These are phyloP conservation scores for Peniophora sp. DNA, from an alignment of 1,284 basidiomycete genomes.

Conservation along the genomic window DNA sequence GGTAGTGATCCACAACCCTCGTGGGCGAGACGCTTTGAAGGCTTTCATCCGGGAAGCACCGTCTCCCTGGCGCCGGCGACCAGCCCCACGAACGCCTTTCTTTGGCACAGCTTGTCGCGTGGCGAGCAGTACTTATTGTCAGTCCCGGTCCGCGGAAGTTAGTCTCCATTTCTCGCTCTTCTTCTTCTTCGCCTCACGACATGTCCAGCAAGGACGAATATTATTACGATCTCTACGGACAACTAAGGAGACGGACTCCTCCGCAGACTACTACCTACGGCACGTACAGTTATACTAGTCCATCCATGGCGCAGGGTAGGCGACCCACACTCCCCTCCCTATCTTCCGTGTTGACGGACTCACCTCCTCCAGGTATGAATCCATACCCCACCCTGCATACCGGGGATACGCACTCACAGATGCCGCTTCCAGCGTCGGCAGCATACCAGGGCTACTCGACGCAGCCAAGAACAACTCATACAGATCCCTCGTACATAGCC, in stretches of 20 bases:
- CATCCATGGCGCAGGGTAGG: slow-evolving; percentile 72
- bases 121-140: slow-evolving; percentile 9
- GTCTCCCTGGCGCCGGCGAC: too few species aligned
- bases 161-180: slow-evolving; percentile 46
- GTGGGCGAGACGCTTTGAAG: too few species aligned
- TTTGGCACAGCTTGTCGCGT: slow-evolving; percentile 15
- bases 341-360: slow-evolving; percentile 75
- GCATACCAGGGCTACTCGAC: slow-evolving; percentile 6
- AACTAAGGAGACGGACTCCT: slow-evolving; percentile 48
- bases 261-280: slow-evolving; percentile 33
- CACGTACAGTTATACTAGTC: slow-evolving; percentile 36
- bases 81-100: too few species aligned
- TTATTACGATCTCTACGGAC: slow-evolving; percentile 47
- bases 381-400: not conserved
- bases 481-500: not conserved
- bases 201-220: slow-evolving; percentile 53
- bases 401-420: not conserved
- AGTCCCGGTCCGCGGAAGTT: slow-evolving; percentile 10
- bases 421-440: slow-evolving; percentile 4
- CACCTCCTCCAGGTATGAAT: slow-evolving; percentile 75
- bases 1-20: too few species aligned
- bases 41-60: too few species aligned
- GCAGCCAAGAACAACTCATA: slow-evolving; percentile 7
- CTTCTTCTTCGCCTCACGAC: slow-evolving; percentile 41
- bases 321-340: slow-evolving; percentile 79